A percentile compares a stretch with the other conserved stretches of the same genome.
phyloP scores from a whole-genome alignment of 352 stramenopile genomes.

The Pythium dissotocum region DNA sequence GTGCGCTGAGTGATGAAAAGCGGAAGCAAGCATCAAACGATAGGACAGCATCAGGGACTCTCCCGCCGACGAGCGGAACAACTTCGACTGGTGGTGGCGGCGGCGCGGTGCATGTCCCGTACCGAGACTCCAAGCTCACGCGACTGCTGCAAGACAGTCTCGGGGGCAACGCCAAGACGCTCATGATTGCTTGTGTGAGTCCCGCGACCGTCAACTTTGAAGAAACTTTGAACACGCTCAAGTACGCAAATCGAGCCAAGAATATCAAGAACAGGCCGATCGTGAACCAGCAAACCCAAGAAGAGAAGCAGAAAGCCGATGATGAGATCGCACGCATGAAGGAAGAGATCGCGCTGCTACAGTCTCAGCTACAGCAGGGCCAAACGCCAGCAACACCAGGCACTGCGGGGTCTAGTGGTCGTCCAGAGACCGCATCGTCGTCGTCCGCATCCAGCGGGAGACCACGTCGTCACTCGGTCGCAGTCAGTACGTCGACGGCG shows the following conservation, averaged over 20 bases:
- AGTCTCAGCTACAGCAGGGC: constrained; percentile 60
- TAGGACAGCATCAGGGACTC: constrained; percentile 23
- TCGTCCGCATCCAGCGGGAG: constrained; percentile 5
- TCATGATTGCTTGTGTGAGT: constrained; percentile 91
- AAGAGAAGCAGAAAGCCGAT: constrained; percentile 55
- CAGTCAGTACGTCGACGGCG: constrained; percentile 22
- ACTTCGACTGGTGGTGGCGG: constrained; percentile 12
- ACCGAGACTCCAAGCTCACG: constrained; percentile 92
- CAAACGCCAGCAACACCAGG: constrained; percentile 19
- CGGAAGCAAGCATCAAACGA: constrained; percentile 49
- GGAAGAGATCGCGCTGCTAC: constrained; percentile 70
- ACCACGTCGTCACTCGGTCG: constrained; percentile 23
- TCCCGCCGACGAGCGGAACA: not conserved
- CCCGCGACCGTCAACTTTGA: constrained; percentile 83
- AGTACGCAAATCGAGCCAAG: constrained; percentile 99
- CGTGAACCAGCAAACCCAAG: constrained; percentile 90
- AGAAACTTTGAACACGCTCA: constrained; percentile 98
- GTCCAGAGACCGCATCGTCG: constrained; percentile 20
- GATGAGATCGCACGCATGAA: constrained; percentile 73
- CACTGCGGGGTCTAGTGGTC: constrained; percentile 16
- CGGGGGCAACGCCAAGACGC: constrained; percentile 87
- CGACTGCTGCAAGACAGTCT: constrained; percentile 86
- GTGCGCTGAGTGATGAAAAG: constrained; percentile 90
- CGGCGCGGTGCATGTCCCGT: constrained; percentile 76
- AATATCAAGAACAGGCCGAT: constrained; percentile 99